Evolutionary conservation across 2,329 filamentous ascomycete genomes (phyloP).

Genomic region (Thielaviopsis euricoi): DNA sequence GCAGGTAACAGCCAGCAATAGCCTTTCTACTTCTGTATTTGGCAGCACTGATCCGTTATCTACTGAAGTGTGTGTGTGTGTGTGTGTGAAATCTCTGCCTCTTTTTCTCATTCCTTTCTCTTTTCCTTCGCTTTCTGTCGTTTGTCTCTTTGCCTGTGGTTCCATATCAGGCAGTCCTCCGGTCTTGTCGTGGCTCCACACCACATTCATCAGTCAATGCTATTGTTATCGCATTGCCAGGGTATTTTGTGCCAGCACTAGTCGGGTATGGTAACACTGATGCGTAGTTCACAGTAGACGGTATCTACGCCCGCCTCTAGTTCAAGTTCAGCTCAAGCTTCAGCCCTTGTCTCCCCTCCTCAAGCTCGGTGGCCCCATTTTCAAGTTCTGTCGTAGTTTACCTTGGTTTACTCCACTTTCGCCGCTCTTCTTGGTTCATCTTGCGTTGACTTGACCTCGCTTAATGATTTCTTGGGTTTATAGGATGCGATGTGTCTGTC

Average conservation of each 20-base stretch:
- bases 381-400: not conserved
- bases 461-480: too few relatives aligned
- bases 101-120: not conserved
- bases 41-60: not conserved
- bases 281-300: too few relatives aligned
- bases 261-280: too few relatives aligned
- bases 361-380: not conserved
- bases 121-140: not conserved
- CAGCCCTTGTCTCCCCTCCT: not conserved
- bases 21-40: not conserved
- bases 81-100: not conserved
- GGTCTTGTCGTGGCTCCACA: not conserved
- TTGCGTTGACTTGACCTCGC: not conserved
- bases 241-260: too few relatives aligned
- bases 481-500: too few relatives aligned
- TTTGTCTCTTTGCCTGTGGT: not conserved
- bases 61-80: not conserved
- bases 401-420: not conserved
- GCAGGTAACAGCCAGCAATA: too few relatives aligned
- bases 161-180: not conserved
- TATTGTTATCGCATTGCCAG: not conserved
- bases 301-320: too few relatives aligned
- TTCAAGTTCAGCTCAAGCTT: not conserved
- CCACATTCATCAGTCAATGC: not conserved
- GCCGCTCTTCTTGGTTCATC: too few relatives aligned